Evolutionary conservation across 2,329 filamentous ascomycete genomes (phyloP).

Genomic region (Colletotrichum destructivum): DNA sequence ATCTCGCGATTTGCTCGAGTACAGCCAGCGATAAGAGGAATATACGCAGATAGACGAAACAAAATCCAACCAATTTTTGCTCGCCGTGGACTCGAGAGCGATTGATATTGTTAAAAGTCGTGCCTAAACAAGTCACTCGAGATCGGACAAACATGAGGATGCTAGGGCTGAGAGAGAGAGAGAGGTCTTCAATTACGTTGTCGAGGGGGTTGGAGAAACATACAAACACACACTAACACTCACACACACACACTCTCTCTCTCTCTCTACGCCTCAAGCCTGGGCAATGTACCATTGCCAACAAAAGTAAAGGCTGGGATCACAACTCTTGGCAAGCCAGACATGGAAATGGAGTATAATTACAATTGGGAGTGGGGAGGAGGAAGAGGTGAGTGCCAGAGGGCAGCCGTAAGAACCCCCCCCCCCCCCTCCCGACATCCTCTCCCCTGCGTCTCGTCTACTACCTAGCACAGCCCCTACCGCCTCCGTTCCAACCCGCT

Average conservation of each 20-base stretch:
- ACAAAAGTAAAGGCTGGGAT: not conserved
- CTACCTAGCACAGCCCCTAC: not conserved
- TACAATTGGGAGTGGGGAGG: constrained; percentile 12
- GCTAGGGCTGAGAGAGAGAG: too few relatives aligned
- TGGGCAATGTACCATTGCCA: too few relatives aligned
- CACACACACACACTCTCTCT: not conserved
- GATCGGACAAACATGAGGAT: too few relatives aligned
- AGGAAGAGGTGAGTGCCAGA: not conserved
- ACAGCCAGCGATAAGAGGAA: not conserved
- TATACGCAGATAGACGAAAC: too few relatives aligned
- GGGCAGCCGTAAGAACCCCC: not conserved
- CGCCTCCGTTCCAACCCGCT: not conserved
- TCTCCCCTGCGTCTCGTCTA: not conserved
- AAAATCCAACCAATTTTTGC: too few relatives aligned
- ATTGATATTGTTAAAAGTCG: too few relatives aligned
- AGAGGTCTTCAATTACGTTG: too few relatives aligned
- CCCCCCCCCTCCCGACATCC: not conserved
- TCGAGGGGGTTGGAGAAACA: not conserved
- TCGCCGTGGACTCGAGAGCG: too few relatives aligned
- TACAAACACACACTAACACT: not conserved
- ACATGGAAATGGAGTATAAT: constrained; percentile 11
- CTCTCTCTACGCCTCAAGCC: too few relatives aligned
- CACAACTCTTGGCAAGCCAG: not conserved
- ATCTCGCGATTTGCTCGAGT: not conserved
- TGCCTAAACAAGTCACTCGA: too few relatives aligned